These are phyloP conservation scores for Pseudonectria buxi DNA, from an alignment of 2,329 filamentous ascomycete genomes.

Conservation along the genomic window DNA sequence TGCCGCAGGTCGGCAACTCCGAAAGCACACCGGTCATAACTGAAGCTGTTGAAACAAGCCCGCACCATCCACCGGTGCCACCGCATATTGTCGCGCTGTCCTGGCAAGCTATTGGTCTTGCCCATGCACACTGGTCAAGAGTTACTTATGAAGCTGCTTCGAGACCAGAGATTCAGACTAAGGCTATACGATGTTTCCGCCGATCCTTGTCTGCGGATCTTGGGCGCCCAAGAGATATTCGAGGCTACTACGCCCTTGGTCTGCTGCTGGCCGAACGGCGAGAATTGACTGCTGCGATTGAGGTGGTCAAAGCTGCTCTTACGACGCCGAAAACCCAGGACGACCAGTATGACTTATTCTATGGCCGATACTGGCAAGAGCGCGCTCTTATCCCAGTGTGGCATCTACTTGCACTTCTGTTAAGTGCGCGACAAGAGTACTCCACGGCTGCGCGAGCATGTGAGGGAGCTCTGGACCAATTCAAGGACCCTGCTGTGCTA, in stretches of 20 bases:
- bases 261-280: constrained; percentile 84
- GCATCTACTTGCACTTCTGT: constrained; percentile 80
- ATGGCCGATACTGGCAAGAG: constrained; percentile 54
- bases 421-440: constrained; percentile 84
- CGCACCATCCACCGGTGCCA: constrained; percentile 41
- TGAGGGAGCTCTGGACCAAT: constrained; percentile 86
- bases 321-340: constrained; percentile 48
- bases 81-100: constrained; percentile 59
- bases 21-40: constrained; percentile 25
- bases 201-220: constrained; percentile 64
- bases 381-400: constrained; percentile 69
- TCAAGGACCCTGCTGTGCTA: constrained; percentile 62
- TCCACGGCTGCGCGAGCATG: constrained; percentile 73
- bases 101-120: constrained; percentile 80
- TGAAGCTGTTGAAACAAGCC: constrained; percentile 26
- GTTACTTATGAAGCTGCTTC: constrained; percentile 68
- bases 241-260: constrained; percentile 73
- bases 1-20: constrained; percentile 28
- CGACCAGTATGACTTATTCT: constrained; percentile 36
- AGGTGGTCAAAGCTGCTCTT: constrained; percentile 71
- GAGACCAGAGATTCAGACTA: constrained; percentile 66
- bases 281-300: constrained; percentile 73
- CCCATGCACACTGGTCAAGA: constrained; percentile 80
- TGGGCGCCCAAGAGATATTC: constrained; percentile 60
- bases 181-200: constrained; percentile 69